phyloP scores from a whole-genome alignment of 2,329 filamentous ascomycete species.

The Penicillium sp. region DNA sequence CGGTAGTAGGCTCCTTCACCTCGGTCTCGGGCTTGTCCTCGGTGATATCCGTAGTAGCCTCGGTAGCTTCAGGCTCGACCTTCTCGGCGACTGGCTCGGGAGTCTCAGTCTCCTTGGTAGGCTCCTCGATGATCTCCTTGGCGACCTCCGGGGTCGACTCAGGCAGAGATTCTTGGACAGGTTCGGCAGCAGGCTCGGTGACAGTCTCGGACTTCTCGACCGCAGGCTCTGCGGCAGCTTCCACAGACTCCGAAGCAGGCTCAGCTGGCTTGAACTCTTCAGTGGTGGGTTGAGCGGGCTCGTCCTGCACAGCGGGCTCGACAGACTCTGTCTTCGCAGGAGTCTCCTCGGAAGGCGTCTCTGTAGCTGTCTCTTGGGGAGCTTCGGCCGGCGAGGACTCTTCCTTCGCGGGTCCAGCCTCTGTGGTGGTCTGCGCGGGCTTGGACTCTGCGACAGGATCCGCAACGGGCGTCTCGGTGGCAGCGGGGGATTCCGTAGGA shows the following conservation, averaged over 20 bases:
- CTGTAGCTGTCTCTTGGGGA: constrained; percentile 11
- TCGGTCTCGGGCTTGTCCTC: background rate
- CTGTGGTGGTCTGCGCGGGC: constrained; percentile 13
- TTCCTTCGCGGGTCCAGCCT: constrained; percentile 2
- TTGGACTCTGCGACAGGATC: constrained; percentile 11
- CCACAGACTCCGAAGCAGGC: constrained; percentile 34
- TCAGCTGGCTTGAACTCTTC: constrained; percentile 31
- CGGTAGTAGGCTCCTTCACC: constrained; percentile 3
- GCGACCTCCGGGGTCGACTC: constrained; percentile 40
- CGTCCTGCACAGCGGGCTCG: constrained; percentile 10
- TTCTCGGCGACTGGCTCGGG: constrained; percentile 32
- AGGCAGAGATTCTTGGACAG: constrained; percentile 42
- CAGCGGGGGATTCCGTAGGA: background rate
- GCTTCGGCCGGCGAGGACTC: constrained; percentile 6
- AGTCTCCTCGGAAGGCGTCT: constrained; percentile 12
- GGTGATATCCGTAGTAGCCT: constrained; percentile 6
- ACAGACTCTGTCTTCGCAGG: constrained; percentile 8
- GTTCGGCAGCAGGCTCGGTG: constrained; percentile 26
- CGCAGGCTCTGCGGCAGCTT: constrained; percentile 13
- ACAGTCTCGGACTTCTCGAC: constrained; percentile 4
- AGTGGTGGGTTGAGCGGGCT: constrained; percentile 12
- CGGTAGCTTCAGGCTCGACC: constrained; percentile 17
- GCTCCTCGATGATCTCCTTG: background rate
- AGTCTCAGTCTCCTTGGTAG: background rate
- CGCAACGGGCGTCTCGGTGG: background rate